phyloP scores from a whole-genome alignment of 1,139 yeast genomes.

The Debaryomyces singareniensis region DNA sequence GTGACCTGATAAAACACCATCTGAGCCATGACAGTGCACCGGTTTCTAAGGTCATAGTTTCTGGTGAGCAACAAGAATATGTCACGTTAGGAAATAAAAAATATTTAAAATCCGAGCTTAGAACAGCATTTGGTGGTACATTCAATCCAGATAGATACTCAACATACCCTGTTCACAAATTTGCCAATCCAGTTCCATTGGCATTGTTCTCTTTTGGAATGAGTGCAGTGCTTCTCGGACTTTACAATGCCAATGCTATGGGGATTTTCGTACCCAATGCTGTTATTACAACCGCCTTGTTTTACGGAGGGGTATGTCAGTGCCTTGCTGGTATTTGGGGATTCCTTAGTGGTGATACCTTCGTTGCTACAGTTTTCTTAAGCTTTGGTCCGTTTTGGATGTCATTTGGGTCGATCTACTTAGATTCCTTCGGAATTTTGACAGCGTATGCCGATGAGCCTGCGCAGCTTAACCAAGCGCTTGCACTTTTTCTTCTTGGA shows the following conservation, averaged over 20 bases:
- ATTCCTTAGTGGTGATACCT: slow-evolving; percentile 25
- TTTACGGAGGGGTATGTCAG: slow-evolving; percentile 40
- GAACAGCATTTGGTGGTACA: slow-evolving; percentile 30
- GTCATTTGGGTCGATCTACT: slow-evolving; percentile 28
- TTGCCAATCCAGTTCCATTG: slow-evolving; percentile 27
- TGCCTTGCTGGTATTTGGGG: slow-evolving; percentile 43
- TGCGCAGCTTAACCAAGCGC: slow-evolving; percentile 23
- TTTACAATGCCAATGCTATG: slow-evolving; percentile 47
- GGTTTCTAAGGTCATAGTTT: background rate
- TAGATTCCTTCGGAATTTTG: slow-evolving; percentile 25
- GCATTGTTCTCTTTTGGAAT: slow-evolving; percentile 25
- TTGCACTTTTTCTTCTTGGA: slow-evolving; percentile 27
- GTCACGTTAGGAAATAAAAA: slow-evolving; percentile 25
- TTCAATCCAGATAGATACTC: slow-evolving; percentile 21
- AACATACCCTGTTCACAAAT: slow-evolving; percentile 16
- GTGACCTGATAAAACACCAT: no score
- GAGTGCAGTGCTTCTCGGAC: slow-evolving; percentile 31
- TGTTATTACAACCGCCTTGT: slow-evolving; percentile 44
- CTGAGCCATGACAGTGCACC: slow-evolving; percentile 1
- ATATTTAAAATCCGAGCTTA: slow-evolving; percentile 30
- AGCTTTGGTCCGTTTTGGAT: slow-evolving; percentile 34
- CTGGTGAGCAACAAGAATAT: slow-evolving; percentile 19
- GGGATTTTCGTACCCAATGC: slow-evolving; percentile 44
- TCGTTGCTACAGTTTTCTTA: slow-evolving; percentile 30
- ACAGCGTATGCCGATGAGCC: slow-evolving; percentile 20